Conservation (phyloP, 2,329 filamentous ascomycete genomes). For the Pseudocercospora musae region DNA sequence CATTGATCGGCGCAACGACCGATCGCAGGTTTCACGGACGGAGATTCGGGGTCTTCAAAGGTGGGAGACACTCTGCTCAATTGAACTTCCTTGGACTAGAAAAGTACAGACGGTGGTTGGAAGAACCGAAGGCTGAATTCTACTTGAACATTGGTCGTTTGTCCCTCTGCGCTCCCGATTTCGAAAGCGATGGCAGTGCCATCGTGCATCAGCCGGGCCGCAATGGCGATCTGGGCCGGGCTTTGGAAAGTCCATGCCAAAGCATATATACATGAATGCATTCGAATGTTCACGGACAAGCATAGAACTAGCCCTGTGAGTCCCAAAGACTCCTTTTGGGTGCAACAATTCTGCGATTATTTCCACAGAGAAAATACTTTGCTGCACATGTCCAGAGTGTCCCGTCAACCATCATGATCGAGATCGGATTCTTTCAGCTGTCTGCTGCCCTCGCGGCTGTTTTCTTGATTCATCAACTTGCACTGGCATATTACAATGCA, state of each 20-base stretch:
- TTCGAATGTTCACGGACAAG: background rate
- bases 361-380: background rate
- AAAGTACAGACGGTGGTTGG: too few relatives aligned
- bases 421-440: background rate
- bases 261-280: background rate
- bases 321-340: too few relatives aligned
- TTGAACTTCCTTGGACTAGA: too few relatives aligned
- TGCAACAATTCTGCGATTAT: too few relatives aligned
- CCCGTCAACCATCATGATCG: background rate
- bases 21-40: background rate
- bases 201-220: background rate
- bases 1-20: background rate
- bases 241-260: background rate
- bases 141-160: background rate
- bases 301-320: background rate
- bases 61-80: background rate
- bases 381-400: background rate
- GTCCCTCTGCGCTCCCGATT: too few relatives aligned
- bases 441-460: background rate
- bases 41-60: background rate
- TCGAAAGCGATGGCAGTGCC: background rate
- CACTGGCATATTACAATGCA: constrained; percentile 7
- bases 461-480: background rate
- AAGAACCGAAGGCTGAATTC: too few relatives aligned
- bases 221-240: background rate